Evolutionary conservation across 257 asterid species (phyloP), one percentile per base, ranked within the genome.

Genomic region (Penstemon newberryi): DNA sequence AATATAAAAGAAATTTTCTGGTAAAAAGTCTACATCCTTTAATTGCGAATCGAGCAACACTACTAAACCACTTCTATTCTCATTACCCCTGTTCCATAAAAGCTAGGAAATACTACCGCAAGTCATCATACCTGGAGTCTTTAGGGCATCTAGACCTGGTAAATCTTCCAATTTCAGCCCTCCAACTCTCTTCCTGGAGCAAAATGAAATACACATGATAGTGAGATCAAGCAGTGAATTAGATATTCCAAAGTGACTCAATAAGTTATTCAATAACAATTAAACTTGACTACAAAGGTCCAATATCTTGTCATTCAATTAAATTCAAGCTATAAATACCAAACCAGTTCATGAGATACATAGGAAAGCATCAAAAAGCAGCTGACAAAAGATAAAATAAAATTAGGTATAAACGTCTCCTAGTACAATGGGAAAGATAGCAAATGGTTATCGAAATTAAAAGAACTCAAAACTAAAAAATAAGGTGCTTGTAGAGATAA

Each of bases 141-240:
- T 86, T 65, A 94, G 70, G 56, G 93, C 80, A 71, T 94, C 99
- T 42, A 87, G 84, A 77, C 97, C 97, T 13, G 99, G 99, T 50
- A 94, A 78, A 40, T 91, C 99, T 72, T 94, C 89, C 85, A 94
- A 79, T 79, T 94, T 89, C 81, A 94, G 68, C 58, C 99, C 97
- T 25, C 99, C 97, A 74, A 91, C 99, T 79, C 79, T 89, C 75
- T 94, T 94, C 92, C 99, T 94, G 77, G 51, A 58, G 75, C 64
- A 65, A 47, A 79, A 73, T 51, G 70, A 76, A 65, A 69, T 15
- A 60, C 19, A 13, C 47, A 15, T 18, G 39, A 25, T 33, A 63
- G 43, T 56, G 7, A 61, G 37, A 54, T 52, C 58, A 67, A 38
- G 10, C 61, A 25, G 56, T 7, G 36, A 25, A 43, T 15, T 18